Base-by-base conservation (phyloP, 169 alveolate species). In the Plasmodium gonderi region DNA sequence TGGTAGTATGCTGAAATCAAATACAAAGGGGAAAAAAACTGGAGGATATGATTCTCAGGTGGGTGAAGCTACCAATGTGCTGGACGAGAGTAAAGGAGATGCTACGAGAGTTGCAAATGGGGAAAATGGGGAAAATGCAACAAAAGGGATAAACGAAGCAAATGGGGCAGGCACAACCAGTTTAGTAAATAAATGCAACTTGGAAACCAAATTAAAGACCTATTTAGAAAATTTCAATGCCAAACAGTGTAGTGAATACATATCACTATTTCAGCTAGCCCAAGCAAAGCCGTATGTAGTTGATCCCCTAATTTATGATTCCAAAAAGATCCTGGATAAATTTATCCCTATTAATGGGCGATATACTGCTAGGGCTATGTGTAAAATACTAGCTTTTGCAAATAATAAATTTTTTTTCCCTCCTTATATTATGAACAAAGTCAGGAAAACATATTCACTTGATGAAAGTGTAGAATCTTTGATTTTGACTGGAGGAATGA, bases 331-430 rank as follows among this genome's bases (percentile, higher is more conserved):
- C n/a, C 75, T 94, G 6, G 92, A 83, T 60, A 94, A 82, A 68
- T 94, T 79, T 92, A 91, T 94, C 7, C 96, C 96, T 31, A 78
- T 92, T 23, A 91, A 83, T 83, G 96, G 96, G 6, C 89, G 93
- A 74, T 91, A 38, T 67, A 94, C 95, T 6, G 91, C 96, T 12
- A 90, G 67, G 3, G 94, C 96, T 26, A 69, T 94, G 65, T 89
- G 95, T 29, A 94, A 83, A 78, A 31, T 87, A 36, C 54, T 87
- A n/a, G 93, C 93, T 12, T 87, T 76, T 64, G 67, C 79, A 12
- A 87, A 87, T 77, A 77, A 87, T 42, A 31, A 87, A 42, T 54
- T 87, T 75, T 91, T 94, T 64, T 94, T 92, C 23, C 94, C 94
- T 23, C 44, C 92, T 0, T 47, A 90, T n/a, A 36, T 85, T 47